These are phyloP conservation scores for Xylaria sp. DNA, from an alignment of 2,329 filamentous ascomycete genomes.

Conservation along the genomic window DNA sequence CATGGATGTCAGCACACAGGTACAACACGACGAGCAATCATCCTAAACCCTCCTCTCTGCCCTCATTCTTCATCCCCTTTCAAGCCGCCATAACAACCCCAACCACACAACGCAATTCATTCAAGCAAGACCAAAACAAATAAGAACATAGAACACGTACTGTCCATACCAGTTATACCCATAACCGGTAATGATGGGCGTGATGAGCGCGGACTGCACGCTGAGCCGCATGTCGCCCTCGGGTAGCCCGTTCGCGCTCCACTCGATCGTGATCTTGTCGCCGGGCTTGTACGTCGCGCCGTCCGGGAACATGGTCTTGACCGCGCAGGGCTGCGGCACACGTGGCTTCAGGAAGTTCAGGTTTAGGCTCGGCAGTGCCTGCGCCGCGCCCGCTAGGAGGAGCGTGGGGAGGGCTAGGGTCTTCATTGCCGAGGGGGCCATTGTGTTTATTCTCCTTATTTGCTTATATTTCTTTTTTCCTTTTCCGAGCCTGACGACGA, in stretches of 20 bases:
- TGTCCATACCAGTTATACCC: conserved; percentile 4
- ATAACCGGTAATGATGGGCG: conserved; percentile 26
- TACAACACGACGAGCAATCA: conserved; percentile 20
- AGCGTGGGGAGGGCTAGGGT: conserved; percentile 22
- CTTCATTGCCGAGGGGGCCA: conserved; percentile 21
- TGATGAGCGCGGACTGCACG: conserved; percentile 20
- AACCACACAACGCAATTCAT: conserved; percentile 21
- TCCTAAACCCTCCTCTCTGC: conserved; percentile 8
- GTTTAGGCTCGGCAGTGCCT: conserved; percentile 14
- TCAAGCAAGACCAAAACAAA: conserved; percentile 21
- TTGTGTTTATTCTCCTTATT: conserved; percentile 19
- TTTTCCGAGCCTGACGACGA: conserved; percentile 19
- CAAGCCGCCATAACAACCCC: conserved; percentile 16
- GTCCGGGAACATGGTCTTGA: conserved; percentile 23
- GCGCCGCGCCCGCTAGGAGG: conserved; percentile 22
- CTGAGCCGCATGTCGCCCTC: conserved; percentile 9
- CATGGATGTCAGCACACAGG: conserved; percentile 19
- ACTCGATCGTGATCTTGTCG: conserved; percentile 26
- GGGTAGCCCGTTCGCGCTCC: conserved; percentile 23
- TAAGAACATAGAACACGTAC: conserved; percentile 23
- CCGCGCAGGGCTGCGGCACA: conserved; percentile 15
- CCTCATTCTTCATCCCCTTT: conserved; percentile 18
- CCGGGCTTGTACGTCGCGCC: conserved; percentile 23
- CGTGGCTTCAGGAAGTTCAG: conserved; percentile 8
- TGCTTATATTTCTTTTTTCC: background rate